phyloP scores from a whole-genome alignment of 2,329 filamentous ascomycete species.

The Ramichloridium luteum region DNA sequence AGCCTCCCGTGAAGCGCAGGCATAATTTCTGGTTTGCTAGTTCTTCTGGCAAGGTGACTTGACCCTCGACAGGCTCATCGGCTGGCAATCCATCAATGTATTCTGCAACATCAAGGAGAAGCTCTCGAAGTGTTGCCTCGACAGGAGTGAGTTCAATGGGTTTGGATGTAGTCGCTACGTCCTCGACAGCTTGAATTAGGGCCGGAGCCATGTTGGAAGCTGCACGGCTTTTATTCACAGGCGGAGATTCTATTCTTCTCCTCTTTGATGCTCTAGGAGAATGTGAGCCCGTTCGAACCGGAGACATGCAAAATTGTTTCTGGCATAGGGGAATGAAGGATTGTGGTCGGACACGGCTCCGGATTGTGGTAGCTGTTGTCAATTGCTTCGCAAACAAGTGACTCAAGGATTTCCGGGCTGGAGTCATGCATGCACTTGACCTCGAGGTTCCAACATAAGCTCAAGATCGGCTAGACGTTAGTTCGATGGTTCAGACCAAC shows the following conservation, averaged over 20 bases:
- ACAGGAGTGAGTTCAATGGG: constrained; percentile 50
- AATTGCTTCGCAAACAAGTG: constrained; percentile 7
- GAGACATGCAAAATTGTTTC: constrained; percentile 20
- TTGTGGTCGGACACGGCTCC: not conserved
- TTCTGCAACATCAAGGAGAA: constrained; percentile 70
- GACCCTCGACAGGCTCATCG: constrained; percentile 11
- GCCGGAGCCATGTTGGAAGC: constrained; percentile 18
- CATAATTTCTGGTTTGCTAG: constrained; percentile 38
- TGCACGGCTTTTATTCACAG: constrained; percentile 5
- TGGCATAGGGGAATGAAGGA: constrained; percentile 13
- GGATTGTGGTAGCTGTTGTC: constrained; percentile 4
- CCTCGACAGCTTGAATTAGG: constrained; percentile 23
- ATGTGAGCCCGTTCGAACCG: constrained; percentile 15
- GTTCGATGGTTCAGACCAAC: no score
- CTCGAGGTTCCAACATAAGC: no score
- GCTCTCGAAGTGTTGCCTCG: constrained; percentile 59
- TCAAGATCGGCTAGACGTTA: no score
- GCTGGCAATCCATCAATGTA: constrained; percentile 44
- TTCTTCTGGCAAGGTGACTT: constrained; percentile 31
- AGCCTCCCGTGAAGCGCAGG: constrained; percentile 72
- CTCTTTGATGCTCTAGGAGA: constrained; percentile 20
- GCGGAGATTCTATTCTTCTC: constrained; percentile 14
- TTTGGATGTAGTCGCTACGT: constrained; percentile 9
- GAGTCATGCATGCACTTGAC: constrained; percentile 16
- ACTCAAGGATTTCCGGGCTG: constrained; percentile 11